phyloP scores from a whole-genome alignment of 805 yeast genomes.

The Candida endomychidarum region DNA sequence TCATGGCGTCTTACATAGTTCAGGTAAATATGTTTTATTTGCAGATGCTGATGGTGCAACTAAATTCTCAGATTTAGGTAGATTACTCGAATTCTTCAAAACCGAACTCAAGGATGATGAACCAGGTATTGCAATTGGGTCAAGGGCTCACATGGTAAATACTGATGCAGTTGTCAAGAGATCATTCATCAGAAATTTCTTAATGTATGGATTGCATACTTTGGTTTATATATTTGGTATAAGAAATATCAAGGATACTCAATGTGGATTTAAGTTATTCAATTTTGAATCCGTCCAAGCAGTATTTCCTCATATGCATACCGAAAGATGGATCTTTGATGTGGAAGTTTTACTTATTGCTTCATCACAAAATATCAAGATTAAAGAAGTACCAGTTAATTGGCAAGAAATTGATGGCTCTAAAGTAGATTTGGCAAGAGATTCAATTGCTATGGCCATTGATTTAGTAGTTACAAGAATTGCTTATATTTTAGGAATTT shows the following conservation, averaged over 20 bases:
- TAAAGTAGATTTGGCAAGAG: slow-evolving; percentile 88
- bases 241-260: slow-evolving; percentile 84
- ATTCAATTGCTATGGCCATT: slow-evolving; percentile 88
- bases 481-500: slow-evolving; percentile 85
- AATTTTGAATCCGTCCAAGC: slow-evolving; percentile 60
- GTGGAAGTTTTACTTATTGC: slow-evolving; percentile 88
- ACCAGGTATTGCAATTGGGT: slow-evolving; percentile 80
- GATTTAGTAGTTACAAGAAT: slow-evolving; percentile 88
- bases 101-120: slow-evolving; percentile 53
- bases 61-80: slow-evolving; percentile 64
- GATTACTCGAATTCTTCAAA: slow-evolving; percentile 46
- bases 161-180: slow-evolving; percentile 97
- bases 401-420: slow-evolving; percentile 99
- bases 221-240: slow-evolving; percentile 88
- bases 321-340: slow-evolving; percentile 98
- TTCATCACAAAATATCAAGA: slow-evolving; percentile 60
- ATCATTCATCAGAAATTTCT: slow-evolving; percentile 79
- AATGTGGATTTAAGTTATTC: slow-evolving; percentile 95
- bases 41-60: slow-evolving; percentile 99
- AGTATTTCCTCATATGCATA: slow-evolving; percentile 89
- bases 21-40: slow-evolving; percentile 76
- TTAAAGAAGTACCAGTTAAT: slow-evolving; percentile 79
- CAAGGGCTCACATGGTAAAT: slow-evolving; percentile 94
- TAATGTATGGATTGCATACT: slow-evolving; percentile 90
- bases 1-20: slow-evolving; percentile 77